Conservation (phyloP, 192 early-diverging fungal genomes). For the Chytriomyces confervae region DNA sequence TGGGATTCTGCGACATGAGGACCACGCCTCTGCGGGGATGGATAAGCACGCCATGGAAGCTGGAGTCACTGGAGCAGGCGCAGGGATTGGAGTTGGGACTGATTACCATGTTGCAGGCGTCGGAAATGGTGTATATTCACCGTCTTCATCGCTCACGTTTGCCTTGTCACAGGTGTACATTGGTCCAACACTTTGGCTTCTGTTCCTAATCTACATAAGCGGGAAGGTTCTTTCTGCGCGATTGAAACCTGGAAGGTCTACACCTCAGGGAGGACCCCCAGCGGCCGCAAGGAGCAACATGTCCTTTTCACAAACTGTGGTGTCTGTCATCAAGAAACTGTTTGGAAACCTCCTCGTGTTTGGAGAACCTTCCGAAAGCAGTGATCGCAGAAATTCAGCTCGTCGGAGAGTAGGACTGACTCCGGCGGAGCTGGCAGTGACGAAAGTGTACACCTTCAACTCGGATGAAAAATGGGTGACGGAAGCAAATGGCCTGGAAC, state of each 20-base stretch:
- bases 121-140: not conserved
- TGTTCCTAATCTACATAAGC: not conserved
- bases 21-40: too few species aligned
- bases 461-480: too few species aligned
- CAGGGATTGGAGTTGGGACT: too few species aligned
- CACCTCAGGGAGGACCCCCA: not conserved
- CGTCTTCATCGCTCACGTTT: not conserved
- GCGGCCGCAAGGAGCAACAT: not conserved
- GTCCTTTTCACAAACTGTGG: not conserved
- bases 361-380: not conserved
- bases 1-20: too few species aligned
- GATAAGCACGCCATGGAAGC: too few species aligned
- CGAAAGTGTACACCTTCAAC: not conserved
- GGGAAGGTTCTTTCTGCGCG: not conserved
- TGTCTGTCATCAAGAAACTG: not conserved
- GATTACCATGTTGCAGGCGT: too few species aligned
- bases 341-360: not conserved
- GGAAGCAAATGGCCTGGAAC: not conserved
- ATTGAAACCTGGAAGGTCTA: not conserved
- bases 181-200: not conserved
- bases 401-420: not conserved
- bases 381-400: not conserved
- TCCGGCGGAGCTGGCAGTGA: slow-evolving; percentile 13
- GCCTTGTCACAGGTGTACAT: not conserved
- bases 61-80: too few species aligned